Evolutionary conservation across 139 green algal species (phyloP), one percentile per base, ranked within the genome.

Genomic region (Gonium pectorale): DNA sequence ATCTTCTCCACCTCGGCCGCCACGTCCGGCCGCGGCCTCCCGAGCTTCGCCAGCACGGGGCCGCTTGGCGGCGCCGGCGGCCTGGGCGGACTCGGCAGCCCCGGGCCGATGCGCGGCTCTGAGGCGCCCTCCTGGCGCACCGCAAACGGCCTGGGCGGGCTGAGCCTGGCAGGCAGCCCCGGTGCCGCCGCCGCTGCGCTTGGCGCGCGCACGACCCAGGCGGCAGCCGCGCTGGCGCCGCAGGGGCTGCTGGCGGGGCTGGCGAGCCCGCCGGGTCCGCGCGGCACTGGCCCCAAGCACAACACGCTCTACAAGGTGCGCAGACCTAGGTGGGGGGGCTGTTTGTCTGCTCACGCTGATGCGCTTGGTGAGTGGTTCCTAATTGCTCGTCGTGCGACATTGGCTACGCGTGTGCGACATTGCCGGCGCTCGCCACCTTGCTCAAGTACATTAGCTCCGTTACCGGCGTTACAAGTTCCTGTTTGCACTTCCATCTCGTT

Each of bases 251-350:
- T 82, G 75, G 75, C 75, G 40, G 59, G 40, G 38, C 75, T 82
- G 41, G 59, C 56, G 0, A 82, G 75, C 31, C 75, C 75, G 27
- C 46, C 51, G 17, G 54, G 54, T 22, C 51, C n/a, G 4, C 75
- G 59, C 6, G 75, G 75, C 59, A 62, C 59, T 2, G 75, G 75
- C 0, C 59, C 75, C 41, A 84, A 74, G 44, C 63, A 84, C 63
- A 84, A 84, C 78, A 75, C 52, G 4, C 86, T 93, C 29, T 93
- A 93, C 86, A 93, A 93, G 85, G 90, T 86, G 63, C n/a, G n/a
- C n/a, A n/a, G n/a, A n/a, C n/a, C n/a, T n/a, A n/a, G n/a, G n/a
- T n/a, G n/a, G n/a, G n/a, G n/a, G n/a, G n/a, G n/a, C n/a, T n/a
- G n/a, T n/a, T n/a, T n/a, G n/a, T n/a, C n/a, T n/a, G n/a, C n/a